phyloP scores from a whole-genome alignment of 192 early-diverging fungal genomes.

The Backusella psychrophila region DNA sequence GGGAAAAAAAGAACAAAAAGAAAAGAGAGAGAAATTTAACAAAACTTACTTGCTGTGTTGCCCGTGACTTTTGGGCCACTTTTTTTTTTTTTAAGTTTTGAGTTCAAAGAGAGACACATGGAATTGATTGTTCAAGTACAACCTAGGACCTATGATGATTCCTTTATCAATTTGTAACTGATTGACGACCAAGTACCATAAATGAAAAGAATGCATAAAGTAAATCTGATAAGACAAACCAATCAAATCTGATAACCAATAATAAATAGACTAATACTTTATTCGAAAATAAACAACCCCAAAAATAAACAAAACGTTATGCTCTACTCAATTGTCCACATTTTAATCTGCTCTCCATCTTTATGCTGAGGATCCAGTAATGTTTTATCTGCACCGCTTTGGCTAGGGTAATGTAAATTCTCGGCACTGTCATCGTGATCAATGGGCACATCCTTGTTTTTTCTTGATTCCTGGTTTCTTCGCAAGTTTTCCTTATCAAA shows the following conservation, averaged over 20 bases:
- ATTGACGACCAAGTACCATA: too few species aligned
- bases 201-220: too few species aligned
- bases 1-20: neutral
- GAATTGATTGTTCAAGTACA: too few species aligned
- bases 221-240: neutral
- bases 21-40: neutral
- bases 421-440: constrained; percentile 3
- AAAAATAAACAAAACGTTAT: neutral
- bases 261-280: neutral
- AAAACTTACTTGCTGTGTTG: too few species aligned
- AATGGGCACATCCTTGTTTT: neutral
- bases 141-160: too few species aligned
- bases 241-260: neutral
- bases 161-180: too few species aligned
- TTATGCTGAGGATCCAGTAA: neutral
- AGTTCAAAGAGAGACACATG: too few species aligned
- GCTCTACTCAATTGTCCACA: constrained; percentile 30
- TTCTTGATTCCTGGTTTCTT: neutral
- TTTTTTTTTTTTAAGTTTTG: too few species aligned
- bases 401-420: neutral
- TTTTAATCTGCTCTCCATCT: neutral
- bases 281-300: neutral
- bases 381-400: neutral
- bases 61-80: too few species aligned
- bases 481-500: neutral